Conservation (phyloP, 306 rosid genomes). For the Argentina anserina region DNA sequence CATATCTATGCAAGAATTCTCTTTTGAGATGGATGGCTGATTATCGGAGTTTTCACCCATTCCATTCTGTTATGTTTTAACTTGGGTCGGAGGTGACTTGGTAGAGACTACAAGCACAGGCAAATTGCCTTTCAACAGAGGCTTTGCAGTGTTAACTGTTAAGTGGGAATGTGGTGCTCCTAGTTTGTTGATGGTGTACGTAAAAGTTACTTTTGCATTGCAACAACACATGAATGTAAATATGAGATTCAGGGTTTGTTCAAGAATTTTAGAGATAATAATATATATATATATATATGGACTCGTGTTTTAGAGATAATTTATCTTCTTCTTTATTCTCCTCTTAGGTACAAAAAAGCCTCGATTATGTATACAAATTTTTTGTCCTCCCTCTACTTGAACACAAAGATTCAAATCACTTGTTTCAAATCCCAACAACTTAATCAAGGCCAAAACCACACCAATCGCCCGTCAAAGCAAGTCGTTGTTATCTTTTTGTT, state of each 20-base stretch:
- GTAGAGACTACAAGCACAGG: not conserved
- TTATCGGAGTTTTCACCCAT: not conserved
- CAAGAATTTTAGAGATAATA: constrained; percentile 8
- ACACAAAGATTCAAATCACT: too few species aligned
- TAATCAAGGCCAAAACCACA: too few species aligned
- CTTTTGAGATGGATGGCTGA: constrained; percentile 15
- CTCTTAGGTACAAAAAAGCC: too few species aligned
- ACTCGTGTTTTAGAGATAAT: not conserved
- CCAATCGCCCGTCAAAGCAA: too few species aligned
- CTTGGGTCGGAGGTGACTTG: constrained; percentile 3
- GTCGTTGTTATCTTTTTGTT: too few species aligned
- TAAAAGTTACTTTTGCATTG: constrained; percentile 15
- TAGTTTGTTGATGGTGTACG: constrained; percentile 11
- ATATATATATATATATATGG: not conserved
- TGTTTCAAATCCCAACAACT: too few species aligned
- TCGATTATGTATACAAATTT: too few species aligned
- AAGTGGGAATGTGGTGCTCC: constrained; percentile 7
- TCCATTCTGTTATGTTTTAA: not conserved
- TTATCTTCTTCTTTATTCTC: not conserved
- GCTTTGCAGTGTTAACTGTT: constrained; percentile 1
- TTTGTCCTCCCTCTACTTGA: too few species aligned
- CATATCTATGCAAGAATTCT: not conserved
- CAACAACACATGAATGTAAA: constrained; percentile 17
- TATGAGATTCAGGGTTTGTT: constrained; percentile 14
- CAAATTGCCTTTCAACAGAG: not conserved